Evolutionary conservation across 140 eudicot genomes (phyloP), one percentile per base, ranked within the genome.

Genomic region (Stevia rebaudiana): DNA sequence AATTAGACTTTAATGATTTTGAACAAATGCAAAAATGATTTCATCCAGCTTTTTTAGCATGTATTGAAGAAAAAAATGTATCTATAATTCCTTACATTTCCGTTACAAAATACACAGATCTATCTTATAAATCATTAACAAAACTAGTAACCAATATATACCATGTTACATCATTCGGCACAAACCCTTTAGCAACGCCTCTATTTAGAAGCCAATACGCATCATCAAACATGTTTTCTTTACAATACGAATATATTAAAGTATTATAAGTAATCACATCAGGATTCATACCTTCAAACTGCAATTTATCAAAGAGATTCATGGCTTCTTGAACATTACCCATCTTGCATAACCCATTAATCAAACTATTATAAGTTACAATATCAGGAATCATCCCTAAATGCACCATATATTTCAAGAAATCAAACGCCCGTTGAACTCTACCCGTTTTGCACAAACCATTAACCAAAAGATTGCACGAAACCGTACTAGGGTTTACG

Each of bases 121-220:
- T 67, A 28, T 69, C 68, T 67, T 67, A 79, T 54, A 55, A 48
- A 66, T 51, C 67, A 62, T 49, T 61, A 21, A 80, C 72, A 72
- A 53, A 66, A 76, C 82, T 71, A 6, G 71, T 64, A 4, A 83
- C 84, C 70, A 94, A 22, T 46, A 94, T 39, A 77, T 78, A 73
- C 99, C 99, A 94, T 11, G 99, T 92, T 62, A 81, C 94, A 56
- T 67, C 71, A 67, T 79, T 80, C 7, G 98, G 98, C 24, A 79
- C 43, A 41, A 92, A 81, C 8, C 98, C 98, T 52, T 61, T 77
- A 24, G 74, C 72, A 52, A 88, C 79, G 35, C 89, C 94, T 83
- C 81, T 75, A 69, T 52, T 65, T 61, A 94, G 54, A n/a, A 94
- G 82, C 54, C 59, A 65, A 78, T 69, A 78, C 6, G 97, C 97